phyloP scores from a whole-genome alignment of 2,329 filamentous ascomycete species.

The Microsporum ferrugineum region DNA sequence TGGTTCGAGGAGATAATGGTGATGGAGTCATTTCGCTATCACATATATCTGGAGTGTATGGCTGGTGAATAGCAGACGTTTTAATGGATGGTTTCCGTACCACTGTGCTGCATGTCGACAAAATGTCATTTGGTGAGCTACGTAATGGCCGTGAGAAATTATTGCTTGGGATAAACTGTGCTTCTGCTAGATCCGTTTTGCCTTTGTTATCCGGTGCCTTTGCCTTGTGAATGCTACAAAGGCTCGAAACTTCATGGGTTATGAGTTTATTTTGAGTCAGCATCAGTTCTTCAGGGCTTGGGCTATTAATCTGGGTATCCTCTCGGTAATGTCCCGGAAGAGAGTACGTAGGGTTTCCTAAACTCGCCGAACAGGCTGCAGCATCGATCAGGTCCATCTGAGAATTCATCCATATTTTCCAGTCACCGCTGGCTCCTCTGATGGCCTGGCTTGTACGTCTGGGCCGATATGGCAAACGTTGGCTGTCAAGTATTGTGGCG shows the following conservation, averaged over 20 bases:
- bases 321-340: slow-evolving; percentile 20
- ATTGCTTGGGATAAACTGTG: slow-evolving; percentile 10
- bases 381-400: slow-evolving; percentile 17
- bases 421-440: slow-evolving; percentile 13
- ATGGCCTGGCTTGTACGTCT: background rate
- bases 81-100: slow-evolving; percentile 11
- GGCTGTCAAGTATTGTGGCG: slow-evolving; percentile 16
- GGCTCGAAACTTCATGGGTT: background rate
- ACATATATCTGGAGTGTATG: slow-evolving; percentile 3
- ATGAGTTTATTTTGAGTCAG: background rate
- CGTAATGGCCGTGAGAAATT: slow-evolving; percentile 17
- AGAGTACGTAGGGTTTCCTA: background rate
- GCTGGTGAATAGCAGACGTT: slow-evolving; percentile 2
- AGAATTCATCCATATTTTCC: slow-evolving; percentile 19
- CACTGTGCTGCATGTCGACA: slow-evolving; percentile 10
- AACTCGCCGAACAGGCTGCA: background rate
- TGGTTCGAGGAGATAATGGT: slow-evolving; percentile 2
- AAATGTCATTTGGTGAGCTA: slow-evolving; percentile 10
- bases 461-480: slow-evolving; percentile 10
- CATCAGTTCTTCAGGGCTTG: slow-evolving; percentile 3
- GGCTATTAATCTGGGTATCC: slow-evolving; percentile 18
- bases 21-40: background rate
- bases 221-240: no score
- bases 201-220: background rate
- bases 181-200: slow-evolving; percentile 6